Conservation (phyloP, 2,329 filamentous ascomycete genomes). For the Talaromyces sp. region DNA sequence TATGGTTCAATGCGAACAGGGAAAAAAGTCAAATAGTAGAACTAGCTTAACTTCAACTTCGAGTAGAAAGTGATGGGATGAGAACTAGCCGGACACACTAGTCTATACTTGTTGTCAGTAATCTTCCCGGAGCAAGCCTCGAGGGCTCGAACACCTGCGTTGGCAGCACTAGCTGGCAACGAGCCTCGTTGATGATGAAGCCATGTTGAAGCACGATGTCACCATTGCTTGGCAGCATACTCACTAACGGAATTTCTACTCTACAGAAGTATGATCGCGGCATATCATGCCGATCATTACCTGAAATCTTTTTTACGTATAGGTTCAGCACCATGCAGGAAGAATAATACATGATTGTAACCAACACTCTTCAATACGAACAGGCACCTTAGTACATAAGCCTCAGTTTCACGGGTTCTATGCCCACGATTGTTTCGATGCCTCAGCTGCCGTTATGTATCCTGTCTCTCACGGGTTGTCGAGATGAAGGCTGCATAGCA, state of each 20-base stretch:
- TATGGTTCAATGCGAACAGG: neutral
- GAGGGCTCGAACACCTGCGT: neutral
- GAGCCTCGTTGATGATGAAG: neutral
- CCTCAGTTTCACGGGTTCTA: neutral
- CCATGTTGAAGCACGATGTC: slow-evolving; percentile 9
- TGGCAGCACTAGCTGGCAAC: neutral
- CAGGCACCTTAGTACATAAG: neutral
- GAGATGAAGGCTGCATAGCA: neutral
- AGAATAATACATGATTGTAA: neutral
- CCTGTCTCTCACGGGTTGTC: neutral
- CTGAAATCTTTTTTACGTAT: neutral
- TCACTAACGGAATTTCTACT: neutral
- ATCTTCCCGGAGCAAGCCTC: neutral
- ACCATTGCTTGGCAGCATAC: slow-evolving; percentile 4
- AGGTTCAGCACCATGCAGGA: too few species aligned
- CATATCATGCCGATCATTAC: neutral
- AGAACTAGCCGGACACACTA: neutral
- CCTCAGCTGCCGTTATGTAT: neutral
- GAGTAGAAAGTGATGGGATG: neutral
- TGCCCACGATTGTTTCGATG: neutral
- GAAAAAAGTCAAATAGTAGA: neutral
- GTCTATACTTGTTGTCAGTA: neutral
- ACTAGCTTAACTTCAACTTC: neutral
- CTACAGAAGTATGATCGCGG: neutral
- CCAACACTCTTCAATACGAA: neutral